Evolutionary conservation across 495 filamentous ascomycete genomes (phyloP).

Genomic region (Pyronema domesticum): DNA sequence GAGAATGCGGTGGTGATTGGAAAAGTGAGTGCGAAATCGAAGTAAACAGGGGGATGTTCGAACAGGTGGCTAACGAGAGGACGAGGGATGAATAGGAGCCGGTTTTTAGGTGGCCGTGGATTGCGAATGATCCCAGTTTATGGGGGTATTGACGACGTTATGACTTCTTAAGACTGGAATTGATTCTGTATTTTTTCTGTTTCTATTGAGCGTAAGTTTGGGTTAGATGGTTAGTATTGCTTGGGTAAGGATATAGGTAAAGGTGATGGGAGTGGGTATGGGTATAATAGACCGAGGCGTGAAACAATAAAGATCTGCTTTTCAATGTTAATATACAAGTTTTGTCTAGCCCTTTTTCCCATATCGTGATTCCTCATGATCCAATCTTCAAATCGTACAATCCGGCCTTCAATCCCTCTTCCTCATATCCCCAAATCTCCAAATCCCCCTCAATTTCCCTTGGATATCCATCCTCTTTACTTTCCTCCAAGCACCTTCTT

Average conservation of each 20-base stretch:
- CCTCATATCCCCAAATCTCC: neutral
- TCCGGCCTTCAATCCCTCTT: neutral
- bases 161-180: neutral
- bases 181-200: neutral
- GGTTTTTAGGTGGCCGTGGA: neutral
- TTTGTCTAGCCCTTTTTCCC: neutral
- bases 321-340: conserved; percentile 1
- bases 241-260: too few species aligned
- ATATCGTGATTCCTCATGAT: neutral
- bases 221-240: too few species aligned
- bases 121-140: neutral
- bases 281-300: too few species aligned
- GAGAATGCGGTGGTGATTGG: neutral
- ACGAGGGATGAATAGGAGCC: neutral
- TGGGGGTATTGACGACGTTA: neutral
- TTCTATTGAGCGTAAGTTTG: neutral
- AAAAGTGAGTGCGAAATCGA: neutral
- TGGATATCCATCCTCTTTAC: neutral
- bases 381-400: neutral
- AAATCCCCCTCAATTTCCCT: neutral
- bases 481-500: conserved; percentile 7
- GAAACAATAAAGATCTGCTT: too few species aligned
- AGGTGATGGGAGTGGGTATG: too few species aligned
- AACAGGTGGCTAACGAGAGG: too few species aligned
- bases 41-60: too few species aligned